Conservation (phyloP, 306 rosid genomes). For the Sesbania bispinosa region DNA sequence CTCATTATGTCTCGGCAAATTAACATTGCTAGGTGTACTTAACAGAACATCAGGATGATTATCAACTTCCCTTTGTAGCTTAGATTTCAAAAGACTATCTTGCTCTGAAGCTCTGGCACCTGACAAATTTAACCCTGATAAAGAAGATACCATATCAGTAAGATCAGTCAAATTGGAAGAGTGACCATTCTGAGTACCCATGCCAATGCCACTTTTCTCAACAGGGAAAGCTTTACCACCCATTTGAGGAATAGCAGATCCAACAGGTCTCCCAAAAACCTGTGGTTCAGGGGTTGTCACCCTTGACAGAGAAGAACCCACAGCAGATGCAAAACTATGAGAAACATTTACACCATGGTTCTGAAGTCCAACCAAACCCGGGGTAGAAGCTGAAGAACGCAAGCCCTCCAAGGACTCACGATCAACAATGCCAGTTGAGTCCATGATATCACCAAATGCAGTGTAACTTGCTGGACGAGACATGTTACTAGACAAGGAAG, state of each 20-base stretch:
- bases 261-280: conserved; percentile 58
- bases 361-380: conserved; percentile 58
- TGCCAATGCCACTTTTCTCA: conserved; percentile 49
- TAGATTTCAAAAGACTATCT: conserved; percentile 52
- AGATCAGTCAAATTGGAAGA: conserved; percentile 56
- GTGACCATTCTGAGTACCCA: conserved; percentile 47
- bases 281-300: conserved; percentile 75
- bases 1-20: conserved; percentile 54
- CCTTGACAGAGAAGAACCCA: conserved; percentile 61
- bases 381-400: conserved; percentile 49
- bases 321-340: conserved; percentile 51
- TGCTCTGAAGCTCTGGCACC: conserved; percentile 57
- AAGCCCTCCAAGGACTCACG: conserved; percentile 59
- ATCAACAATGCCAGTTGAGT: conserved; percentile 44
- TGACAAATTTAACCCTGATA: conserved; percentile 66
- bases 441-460: conserved; percentile 60
- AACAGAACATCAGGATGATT: conserved; percentile 49
- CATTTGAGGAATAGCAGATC: conserved; percentile 60
- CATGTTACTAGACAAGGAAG: conserved; percentile 53
- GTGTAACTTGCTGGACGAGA: conserved; percentile 63
- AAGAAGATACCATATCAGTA: conserved; percentile 49
- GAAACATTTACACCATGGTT: conserved; percentile 45
- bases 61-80: conserved; percentile 52
- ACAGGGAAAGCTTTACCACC: conserved; percentile 49
- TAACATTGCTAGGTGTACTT: conserved; percentile 36